Evolutionary conservation across 2,329 filamentous ascomycete species (phyloP), one percentile per base, ranked within the genome.

Genomic region (Aspergillus brunneoviolaceus): DNA sequence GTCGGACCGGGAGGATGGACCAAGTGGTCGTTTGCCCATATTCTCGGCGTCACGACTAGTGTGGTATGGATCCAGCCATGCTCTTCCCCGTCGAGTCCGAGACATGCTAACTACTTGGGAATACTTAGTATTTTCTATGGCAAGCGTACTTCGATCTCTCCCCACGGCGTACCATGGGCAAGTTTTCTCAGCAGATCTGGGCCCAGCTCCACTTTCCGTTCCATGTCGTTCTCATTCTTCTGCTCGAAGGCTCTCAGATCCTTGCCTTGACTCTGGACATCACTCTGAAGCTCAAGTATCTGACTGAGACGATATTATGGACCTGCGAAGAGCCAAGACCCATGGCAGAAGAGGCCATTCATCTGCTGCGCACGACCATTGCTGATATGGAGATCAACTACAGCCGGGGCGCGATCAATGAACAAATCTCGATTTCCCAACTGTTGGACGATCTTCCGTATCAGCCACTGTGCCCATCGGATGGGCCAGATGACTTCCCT

Each of bases 221-320:
- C 65, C 86, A 89, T 64, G 79, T 88, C 2, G 77, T 83, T 5
- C 81, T 89, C 33, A 82, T 87, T 14, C 80, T 89, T 6, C 81
- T 88, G n/a, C 82, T 87, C 49, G 86, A 88, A 67, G 87, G 85
- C 45, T 85, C 85, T 6, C 85, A 88, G 63, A 82, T 88, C 51
- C 74, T 82, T 12, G 75, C 81, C 2, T 73, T 82, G 42, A 79
- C 80, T 6, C 70, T 81, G 23, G 79, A 80, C 58, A 72, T 77
- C 21, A 72, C 74, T 0, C 60, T 78, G 51, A 81, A 79, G 59
- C 70, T 76, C 53, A 67, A 66, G 23, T 78, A 81, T 58, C 69
- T 79, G 49, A 68, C 71, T 10, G 66, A 76, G 23, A 76, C 74
- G 10, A 71, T 80, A 27, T 60, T 72, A 33, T 73, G 76, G 58